These are phyloP conservation scores for Extremus antarcticus DNA, from an alignment of 495 filamentous ascomycete species.

Conservation along the genomic window DNA sequence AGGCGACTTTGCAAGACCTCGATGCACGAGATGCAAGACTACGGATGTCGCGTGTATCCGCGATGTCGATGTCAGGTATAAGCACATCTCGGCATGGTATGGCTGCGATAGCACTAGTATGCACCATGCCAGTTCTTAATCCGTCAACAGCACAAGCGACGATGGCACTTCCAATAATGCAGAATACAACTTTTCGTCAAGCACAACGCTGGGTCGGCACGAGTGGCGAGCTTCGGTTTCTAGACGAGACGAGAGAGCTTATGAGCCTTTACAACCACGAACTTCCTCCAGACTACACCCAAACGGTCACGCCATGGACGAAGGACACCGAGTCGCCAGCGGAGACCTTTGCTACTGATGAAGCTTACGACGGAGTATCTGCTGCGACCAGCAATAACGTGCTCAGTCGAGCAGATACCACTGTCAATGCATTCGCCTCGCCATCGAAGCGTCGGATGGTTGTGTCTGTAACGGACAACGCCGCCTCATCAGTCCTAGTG, in stretches of 20 bases:
- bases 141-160: constrained; percentile 5
- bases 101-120: background rate
- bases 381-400: no score
- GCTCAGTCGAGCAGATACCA: background rate
- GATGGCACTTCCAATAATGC: constrained; percentile 10
- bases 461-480: no score
- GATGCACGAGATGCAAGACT: constrained; percentile 9
- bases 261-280: constrained; percentile 18
- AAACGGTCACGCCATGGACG: background rate
- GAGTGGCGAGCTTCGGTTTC: constrained; percentile 11
- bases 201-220: constrained; percentile 17
- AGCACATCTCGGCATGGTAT: constrained; percentile 7
- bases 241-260: constrained; percentile 19
- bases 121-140: background rate
- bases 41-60: constrained; percentile 9
- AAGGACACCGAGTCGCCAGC: background rate
- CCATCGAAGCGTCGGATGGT: background rate
- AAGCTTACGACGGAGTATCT: no score
- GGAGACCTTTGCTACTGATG: no score
- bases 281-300: background rate
- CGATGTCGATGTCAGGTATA: constrained; percentile 18
- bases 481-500: no score
- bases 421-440: background rate
- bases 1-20: constrained; percentile 11
- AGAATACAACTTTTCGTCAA: constrained; percentile 18